A percentile compares a stretch with the other conserved stretches of the same genome.
Evolutionary conservation across 1,284 basidiomycete species (phyloP).

Genomic region (Tetrapyrgos nigripes): DNA sequence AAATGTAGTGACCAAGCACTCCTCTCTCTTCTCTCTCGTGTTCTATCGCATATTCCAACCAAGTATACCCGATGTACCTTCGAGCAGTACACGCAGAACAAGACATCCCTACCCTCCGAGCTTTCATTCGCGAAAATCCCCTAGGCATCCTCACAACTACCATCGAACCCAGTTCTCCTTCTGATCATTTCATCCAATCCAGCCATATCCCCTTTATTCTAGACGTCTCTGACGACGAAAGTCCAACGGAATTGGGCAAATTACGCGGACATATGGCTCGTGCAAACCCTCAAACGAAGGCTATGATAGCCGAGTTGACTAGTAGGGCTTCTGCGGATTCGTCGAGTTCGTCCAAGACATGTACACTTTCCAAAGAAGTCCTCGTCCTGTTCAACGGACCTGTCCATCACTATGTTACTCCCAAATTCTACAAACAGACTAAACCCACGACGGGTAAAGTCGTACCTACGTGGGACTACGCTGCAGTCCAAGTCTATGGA

Average conservation of each 20-base stretch:
- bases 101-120: slow-evolving; percentile 38
- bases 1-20: not conserved
- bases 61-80: slow-evolving; percentile 41
- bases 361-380: slow-evolving; percentile 7
- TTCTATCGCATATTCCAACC: too few species aligned
- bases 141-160: slow-evolving; percentile 43
- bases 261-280: slow-evolving; percentile 35
- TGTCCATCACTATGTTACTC: slow-evolving; percentile 33
- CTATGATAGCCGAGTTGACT: slow-evolving; percentile 25
- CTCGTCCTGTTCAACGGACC: slow-evolving; percentile 33
- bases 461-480: slow-evolving; percentile 36
- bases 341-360: not conserved
- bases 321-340: too few species aligned
- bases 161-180: slow-evolving; percentile 34
- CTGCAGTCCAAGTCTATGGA: slow-evolving; percentile 33
- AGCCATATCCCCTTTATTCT: slow-evolving; percentile 50
- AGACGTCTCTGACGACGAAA: slow-evolving; percentile 27
- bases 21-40: not conserved
- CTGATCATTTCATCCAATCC: slow-evolving; percentile 40
- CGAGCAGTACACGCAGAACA: slow-evolving; percentile 45
- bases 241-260: slow-evolving; percentile 22
- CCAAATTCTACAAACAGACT: slow-evolving; percentile 33
- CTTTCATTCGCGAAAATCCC: slow-evolving; percentile 43
- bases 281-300: slow-evolving; percentile 34
- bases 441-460: slow-evolving; percentile 34